These are phyloP conservation scores for Skeletonema marinoi DNA, from an alignment of 108 stramenopile genomes.

Conservation along the genomic window DNA sequence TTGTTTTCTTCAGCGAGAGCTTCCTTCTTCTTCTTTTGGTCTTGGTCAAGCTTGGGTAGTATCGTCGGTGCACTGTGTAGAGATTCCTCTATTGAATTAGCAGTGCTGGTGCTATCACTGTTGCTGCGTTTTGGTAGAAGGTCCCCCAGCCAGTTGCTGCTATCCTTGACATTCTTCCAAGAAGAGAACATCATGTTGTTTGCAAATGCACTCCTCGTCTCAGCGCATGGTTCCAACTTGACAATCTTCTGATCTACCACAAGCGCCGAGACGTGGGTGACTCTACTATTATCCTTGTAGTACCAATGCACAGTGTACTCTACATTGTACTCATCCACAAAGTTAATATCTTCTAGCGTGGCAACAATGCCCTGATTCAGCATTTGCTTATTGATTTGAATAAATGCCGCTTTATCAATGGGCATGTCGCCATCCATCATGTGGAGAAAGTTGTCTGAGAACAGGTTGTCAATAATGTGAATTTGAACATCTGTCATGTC, in stretches of 20 bases:
- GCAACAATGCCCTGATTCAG: slow-evolving; percentile 17
- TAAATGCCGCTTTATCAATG: slow-evolving; percentile 1
- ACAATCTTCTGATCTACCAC: slow-evolving; percentile 21
- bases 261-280: slow-evolving; percentile 19
- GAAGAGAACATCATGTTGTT: neutral
- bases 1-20: neutral
- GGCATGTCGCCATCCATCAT: slow-evolving; percentile 3
- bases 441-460: slow-evolving; percentile 17
- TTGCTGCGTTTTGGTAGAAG: neutral
- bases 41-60: neutral
- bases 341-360: slow-evolving; percentile 21
- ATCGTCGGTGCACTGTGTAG: neutral
- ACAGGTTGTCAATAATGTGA: slow-evolving; percentile 9
- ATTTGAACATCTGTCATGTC: slow-evolving; percentile 7
- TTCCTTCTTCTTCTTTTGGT: neutral
- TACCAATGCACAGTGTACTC: slow-evolving; percentile 33
- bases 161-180: neutral
- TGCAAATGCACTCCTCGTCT: slow-evolving; percentile 25
- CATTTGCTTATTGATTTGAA: slow-evolving; percentile 3
- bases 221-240: slow-evolving; percentile 19
- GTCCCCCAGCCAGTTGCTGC: neutral
- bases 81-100: neutral
- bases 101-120: neutral
- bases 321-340: slow-evolving; percentile 16
- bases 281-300: slow-evolving; percentile 8